phyloP scores from a whole-genome alignment of 352 stramenopile species.

The Globisporangium okanoganense region DNA sequence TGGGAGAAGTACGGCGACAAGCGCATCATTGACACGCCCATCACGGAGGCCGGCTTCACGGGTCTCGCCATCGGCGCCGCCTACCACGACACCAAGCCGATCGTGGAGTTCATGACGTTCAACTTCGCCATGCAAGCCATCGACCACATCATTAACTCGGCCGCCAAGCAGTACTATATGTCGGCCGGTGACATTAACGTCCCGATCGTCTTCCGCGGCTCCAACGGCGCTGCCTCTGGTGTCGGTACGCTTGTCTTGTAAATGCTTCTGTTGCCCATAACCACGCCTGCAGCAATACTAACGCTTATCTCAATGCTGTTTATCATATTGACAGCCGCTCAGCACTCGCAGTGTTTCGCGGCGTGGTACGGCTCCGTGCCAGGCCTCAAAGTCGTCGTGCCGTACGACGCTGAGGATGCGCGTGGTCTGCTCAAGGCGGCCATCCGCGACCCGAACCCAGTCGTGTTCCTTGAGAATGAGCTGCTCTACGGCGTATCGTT shows the following conservation, averaged over 20 bases:
- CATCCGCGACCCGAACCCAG: constrained; percentile 99
- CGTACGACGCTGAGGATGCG: constrained; percentile 97
- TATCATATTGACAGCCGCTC: constrained; percentile 62
- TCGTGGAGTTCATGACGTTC: constrained; percentile 99
- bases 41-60: constrained; percentile 97
- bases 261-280: background rate
- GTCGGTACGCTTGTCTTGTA: constrained; percentile 81
- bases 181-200: constrained; percentile 96
- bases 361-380: constrained; percentile 97
- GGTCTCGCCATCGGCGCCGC: constrained; percentile 93
- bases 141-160: constrained; percentile 99
- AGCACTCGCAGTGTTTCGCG: constrained; percentile 99
- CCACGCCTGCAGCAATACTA: background rate
- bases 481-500: constrained; percentile 98
- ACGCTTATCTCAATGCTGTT: background rate
- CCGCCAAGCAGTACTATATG: constrained; percentile 99
- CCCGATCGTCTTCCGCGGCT: constrained; percentile 99
- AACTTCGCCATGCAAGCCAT: constrained; percentile 99
- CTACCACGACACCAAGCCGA: constrained; percentile 96
- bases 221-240: constrained; percentile 97
- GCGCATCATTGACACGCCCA: constrained; percentile 99
- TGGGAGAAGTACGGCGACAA: constrained; percentile 99
- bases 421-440: constrained; percentile 99
- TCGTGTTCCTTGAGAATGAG: constrained; percentile 99
- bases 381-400: constrained; percentile 97